Base-by-base conservation (phyloP, 2,329 filamentous ascomycete genomes). In the Aspergillus sp. region DNA sequence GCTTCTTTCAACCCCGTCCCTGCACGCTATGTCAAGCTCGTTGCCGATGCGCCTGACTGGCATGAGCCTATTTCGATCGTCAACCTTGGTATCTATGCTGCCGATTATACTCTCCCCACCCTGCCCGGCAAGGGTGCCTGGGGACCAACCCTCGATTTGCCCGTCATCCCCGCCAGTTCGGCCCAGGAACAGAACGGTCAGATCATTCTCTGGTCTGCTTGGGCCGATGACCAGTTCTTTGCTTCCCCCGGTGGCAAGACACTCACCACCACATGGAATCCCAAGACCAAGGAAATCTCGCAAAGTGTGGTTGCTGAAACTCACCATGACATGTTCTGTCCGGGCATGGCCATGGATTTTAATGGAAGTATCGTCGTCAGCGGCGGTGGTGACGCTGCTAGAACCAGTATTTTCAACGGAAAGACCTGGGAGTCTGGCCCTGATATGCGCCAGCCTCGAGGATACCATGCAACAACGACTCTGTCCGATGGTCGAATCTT, bases 401-500 rank as follows among this genome's bases (percentile, higher is more conserved):
- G 77, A 43, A 82, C 80, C 1, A 83, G 79, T 53, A 73, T 84
- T 37, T 84, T 80, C 67, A 66, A 80, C 61, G 73, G 75, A 0
- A 62, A 57, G 0, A 58, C 52, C 2, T 85, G 80, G 76, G 68
- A 64, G 4, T 62, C 67, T 4, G 77, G 68, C 1, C 68, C 75
- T 0, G 62, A 76, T 50, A 80, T 85, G 80, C 68, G 72, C 14
- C 72, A 81, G 19, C 62, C 71, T 7, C 79, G 83, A 23, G 81
- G 82, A 7, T 84, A 86, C 58, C 84, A 86, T 51, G 70, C 82
- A 0, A 78, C 79, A 0, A 72, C 78, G 0, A 83, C 79, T 0
- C 64, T 79, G 1, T 82, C 82, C 0, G 77, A 84, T 57, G 84
- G 84, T 4, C 73, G 77, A 0, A 77, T 86, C 23, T 87, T 86